Evolutionary conservation across 2,329 filamentous ascomycete genomes (phyloP), one percentile per base, ranked within the genome.

Genomic region (Periconia macrospinosa): DNA sequence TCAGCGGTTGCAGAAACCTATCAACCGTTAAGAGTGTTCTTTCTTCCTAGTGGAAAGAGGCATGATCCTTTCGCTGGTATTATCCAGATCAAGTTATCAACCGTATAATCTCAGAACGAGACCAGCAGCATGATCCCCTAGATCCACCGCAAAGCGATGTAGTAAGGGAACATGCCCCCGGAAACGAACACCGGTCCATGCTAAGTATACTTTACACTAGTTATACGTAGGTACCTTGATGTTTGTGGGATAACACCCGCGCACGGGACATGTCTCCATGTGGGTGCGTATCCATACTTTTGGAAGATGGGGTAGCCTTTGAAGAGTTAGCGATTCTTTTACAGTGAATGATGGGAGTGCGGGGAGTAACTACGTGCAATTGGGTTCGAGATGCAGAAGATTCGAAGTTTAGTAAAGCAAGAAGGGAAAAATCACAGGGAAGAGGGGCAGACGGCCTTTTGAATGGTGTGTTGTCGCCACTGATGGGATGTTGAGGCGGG

Each of bases 51-150:
- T 66, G 72, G 72, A 67, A 74, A 78, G 83, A 84, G 84, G 90
- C 91, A 96, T 95, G 91, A 94, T 96, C 89, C 92, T 96, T 94
- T 92, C 92, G 92, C 92, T 92, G 89, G 91, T 91, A 94, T 94
- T 93, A 93, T 92, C 91, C 89, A 91, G 90, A 92, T 93, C 90
- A 93, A 93, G 90, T 93, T 91, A 79, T 45, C 81, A 81, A 88
- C 91, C 90, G 90, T 94, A 89, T 94, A 86, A 86, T 94, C 89
- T 93, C 88, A 91, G 85, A 82, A 79, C 79, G 76, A 77, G 68
- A 65, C 66, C 61, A 65, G 55, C 20, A 51, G 45, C 42, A 35
- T 49, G 45, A 48, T 20, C 44, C 49, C 41, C 33, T 15, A 35
- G 17, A 27, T 49, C 52, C 42, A 49, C 35, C 8, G 15, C 30